Percentiles rank a stretch among this genome's conserved stretches.
Conservation (phyloP, 768 basidiomycete genomes). For the Psilocybe cyanescens region DNA sequence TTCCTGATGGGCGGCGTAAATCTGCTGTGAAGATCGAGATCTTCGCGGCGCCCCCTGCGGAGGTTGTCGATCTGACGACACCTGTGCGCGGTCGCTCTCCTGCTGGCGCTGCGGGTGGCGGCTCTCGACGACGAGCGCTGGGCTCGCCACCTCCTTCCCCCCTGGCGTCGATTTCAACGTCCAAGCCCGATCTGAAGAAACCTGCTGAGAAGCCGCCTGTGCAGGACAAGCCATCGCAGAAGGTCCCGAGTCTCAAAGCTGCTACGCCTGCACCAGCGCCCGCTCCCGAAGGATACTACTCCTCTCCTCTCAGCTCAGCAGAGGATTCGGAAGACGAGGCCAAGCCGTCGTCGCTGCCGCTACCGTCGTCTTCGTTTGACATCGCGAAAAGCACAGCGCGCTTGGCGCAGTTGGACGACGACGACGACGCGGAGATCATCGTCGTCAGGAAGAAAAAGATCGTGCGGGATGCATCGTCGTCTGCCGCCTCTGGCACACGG, state of each 20-base stretch:
- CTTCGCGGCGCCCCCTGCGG: not conserved
- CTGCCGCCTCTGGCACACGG: too few species aligned
- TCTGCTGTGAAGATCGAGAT: not conserved
- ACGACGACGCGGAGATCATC: conserved; percentile 23
- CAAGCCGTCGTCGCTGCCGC: not conserved
- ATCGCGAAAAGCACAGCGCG: conserved; percentile 11
- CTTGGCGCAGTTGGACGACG: conserved; percentile 8
- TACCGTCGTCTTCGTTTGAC: conserved; percentile 2
- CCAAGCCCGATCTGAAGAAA: not conserved
- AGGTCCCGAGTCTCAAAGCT: not conserved
- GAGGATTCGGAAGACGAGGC: not conserved
- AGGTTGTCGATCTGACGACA: not conserved
- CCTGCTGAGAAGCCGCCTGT: not conserved
- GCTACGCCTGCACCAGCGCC: not conserved
- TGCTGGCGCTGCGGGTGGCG: not conserved
- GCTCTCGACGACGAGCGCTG: not conserved
- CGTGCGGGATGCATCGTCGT: not conserved
- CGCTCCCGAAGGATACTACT: not conserved
- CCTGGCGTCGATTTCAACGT: not conserved
- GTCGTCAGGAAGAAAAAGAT: conserved; percentile 10
- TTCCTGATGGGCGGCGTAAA: not conserved
- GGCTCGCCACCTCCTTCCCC: not conserved
- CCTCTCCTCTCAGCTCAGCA: not conserved
- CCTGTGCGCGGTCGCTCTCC: not conserved
- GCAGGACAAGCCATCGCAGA: not conserved